Base-by-base conservation (phyloP, 495 filamentous ascomycete genomes). In the Hypoxylon lenormandii region DNA sequence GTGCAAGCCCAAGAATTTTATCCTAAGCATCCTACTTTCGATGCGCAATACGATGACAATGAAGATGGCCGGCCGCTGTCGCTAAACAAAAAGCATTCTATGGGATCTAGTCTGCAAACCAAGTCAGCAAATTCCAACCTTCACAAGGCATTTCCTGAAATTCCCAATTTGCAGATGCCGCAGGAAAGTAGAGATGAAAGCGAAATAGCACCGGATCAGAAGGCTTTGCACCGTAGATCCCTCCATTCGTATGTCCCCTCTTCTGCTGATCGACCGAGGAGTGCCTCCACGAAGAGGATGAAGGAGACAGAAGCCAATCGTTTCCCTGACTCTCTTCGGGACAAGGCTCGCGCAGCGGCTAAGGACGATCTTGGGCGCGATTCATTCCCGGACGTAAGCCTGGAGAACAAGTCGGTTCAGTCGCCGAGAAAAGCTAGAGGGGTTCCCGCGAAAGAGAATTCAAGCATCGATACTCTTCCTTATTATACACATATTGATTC, bases 1-100 rank as follows among this genome's bases (percentile, higher is more conserved):
- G 40, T 64, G 3, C 75, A 76, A 6, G 77, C 78, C 11, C 57
- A 64, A 45, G 74, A 74, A 0, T 80, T 75, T 33, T 74, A 79
- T 63, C 60, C 74, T 3, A 69, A 60, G 18, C 48, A 64, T 8
- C 37, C 49, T 30, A 4, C 18, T 5, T 42, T 48, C 16, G 47
- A 54, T 16, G 15, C 54, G 11, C 36, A 30, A 22, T 43, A 26
- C 26, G 50, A 60, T 37, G 50, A 64, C 8, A 40, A 38, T n/a
- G 59, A 66, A 4, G 38, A 61, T 23, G 51, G 64, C 36, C 53
- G 23, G 8, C 64, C 48, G 0, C 40, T 43, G 33, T 65, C 51
- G 43, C 60, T 54, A 22, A 72, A 49, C 21, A 72, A 64, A 47
- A 47, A 68, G n/a, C 40, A 74, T 65, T 72, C 73, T 36, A 22